A percentile compares a stretch with the other conserved stretches of the same genome.
phyloP scores from a whole-genome alignment of 192 early-diverging fungal species.

The Endogone sp. region DNA sequence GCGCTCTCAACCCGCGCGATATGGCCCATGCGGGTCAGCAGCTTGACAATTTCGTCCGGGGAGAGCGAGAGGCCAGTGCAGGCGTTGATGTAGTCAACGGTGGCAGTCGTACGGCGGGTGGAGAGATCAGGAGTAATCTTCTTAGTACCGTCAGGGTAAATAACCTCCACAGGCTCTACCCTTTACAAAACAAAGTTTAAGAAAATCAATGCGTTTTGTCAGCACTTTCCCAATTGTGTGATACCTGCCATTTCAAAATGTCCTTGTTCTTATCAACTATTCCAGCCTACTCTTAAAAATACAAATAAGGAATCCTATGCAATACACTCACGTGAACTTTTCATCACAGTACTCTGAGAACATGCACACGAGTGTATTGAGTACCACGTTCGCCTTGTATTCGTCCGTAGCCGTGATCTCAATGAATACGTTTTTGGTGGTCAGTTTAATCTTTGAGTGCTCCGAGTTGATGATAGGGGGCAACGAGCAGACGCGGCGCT shows the following conservation, averaged over 20 bases:
- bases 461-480: conserved; percentile 99
- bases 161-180: conserved; percentile 89
- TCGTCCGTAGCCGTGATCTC: conserved; percentile 97
- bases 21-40: conserved; percentile 88
- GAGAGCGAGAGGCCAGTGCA: conserved; percentile 71
- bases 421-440: conserved; percentile 96
- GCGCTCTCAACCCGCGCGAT: conserved; percentile 50
- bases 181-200: conserved; percentile 26
- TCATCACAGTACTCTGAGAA: conserved; percentile 92
- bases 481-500: conserved; percentile 81
- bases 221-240: not conserved
- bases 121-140: conserved; percentile 72
- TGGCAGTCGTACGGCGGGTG: conserved; percentile 63
- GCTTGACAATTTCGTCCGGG: conserved; percentile 64
- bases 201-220: not conserved
- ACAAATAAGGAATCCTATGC: too few species aligned
- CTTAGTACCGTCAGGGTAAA: conserved; percentile 74
- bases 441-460: conserved; percentile 93
- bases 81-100: conserved; percentile 85
- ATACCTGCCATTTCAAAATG: too few species aligned
- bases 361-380: conserved; percentile 95
- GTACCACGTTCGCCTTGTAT: conserved; percentile 89
- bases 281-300: too few species aligned
- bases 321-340: conserved; percentile 82
- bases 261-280: too few species aligned